Base-by-base conservation (phyloP, 2,329 filamentous ascomycete genomes). In the Fusarium albidum region DNA sequence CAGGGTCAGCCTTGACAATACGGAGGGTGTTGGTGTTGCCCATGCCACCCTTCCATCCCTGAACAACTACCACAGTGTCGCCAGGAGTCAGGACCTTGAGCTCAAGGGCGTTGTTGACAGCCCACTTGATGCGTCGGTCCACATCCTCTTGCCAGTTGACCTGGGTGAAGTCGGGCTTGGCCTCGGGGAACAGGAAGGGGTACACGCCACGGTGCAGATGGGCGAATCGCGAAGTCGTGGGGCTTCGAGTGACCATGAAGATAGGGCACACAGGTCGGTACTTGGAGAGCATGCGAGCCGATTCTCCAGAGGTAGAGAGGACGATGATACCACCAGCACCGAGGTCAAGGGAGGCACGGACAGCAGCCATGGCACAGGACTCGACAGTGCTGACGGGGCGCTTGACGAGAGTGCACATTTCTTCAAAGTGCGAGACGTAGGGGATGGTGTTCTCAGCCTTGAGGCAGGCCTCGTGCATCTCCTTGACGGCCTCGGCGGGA, bases 71-170 rank as follows among this genome's bases (percentile, higher is more conserved):
- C 49, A 95, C 86, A 27, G 86, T 84, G 71, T 92, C 90, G 63
- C 87, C 89, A 71, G 85, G 79, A 71, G 79, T 82, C 59, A 96
- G 79, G 41, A 93, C 84, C 67, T 87, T 86, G 59, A 99, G 89
- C 77, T 89, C 86, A 70, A 96, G 85, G 67, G 92, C 95, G 73
- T 92, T 86, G 73, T 84, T 81, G 74, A 99, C 91, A 74, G 91
- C 95, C 93, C 94, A 99, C 84, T 94, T 96, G 77, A 99, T 91
- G 73, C 95, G 92, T 74, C 88, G 87, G 79, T 99, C 95, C 68
- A 99, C 95, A 77, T 99, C 94, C 82, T 98, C 92, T 81, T 99
- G 95, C 95, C 95, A 99, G 79, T 96, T 93, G 70, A 89, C 86
- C 77, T 89, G 85, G 74, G 83, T 85, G 79, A 98, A 99, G 81